A percentile compares a stretch with the other conserved stretches of the same genome.
Conservation (phyloP, 1,284 basidiomycete species). For the Omphalotus olearius region DNA sequence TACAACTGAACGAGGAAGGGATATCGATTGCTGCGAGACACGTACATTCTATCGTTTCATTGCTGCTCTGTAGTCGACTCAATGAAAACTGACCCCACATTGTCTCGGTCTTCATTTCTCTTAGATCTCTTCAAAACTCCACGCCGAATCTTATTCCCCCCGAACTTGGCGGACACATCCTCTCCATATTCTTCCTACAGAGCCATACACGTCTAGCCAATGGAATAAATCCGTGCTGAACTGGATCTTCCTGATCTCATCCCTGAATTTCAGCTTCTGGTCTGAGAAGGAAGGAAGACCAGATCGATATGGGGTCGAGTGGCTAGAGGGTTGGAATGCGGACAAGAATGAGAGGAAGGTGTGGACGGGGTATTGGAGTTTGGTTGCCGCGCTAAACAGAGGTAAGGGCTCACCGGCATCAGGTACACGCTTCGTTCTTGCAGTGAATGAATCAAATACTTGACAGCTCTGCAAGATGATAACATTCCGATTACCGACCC, state of each 20-base stretch:
- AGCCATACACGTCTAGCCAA: constrained; percentile 49
- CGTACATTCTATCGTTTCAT: constrained; percentile 28
- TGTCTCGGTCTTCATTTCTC: constrained; percentile 6
- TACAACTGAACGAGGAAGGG: constrained; percentile 51
- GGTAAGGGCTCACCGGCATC: constrained; percentile 40
- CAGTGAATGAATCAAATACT: constrained; percentile 3
- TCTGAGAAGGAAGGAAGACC: constrained; percentile 55
- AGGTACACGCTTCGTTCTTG: neutral
- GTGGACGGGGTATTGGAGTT: constrained; percentile 79
- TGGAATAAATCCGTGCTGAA: constrained; percentile 58
- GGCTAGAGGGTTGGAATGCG: constrained; percentile 63
- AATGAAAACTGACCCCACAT: constrained; percentile 5
- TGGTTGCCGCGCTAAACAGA: constrained; percentile 73
- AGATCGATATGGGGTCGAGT: constrained; percentile 69
- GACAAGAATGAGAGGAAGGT: constrained; percentile 36
- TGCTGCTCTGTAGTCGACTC: neutral
- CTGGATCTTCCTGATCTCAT: constrained; percentile 83
- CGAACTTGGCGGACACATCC: constrained; percentile 76
- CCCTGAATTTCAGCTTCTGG: constrained; percentile 87
- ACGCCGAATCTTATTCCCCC: constrained; percentile 63
- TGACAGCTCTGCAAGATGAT: constrained; percentile 49
- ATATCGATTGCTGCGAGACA: constrained; percentile 57
- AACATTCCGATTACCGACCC: constrained; percentile 74
- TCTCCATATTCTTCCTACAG: constrained; percentile 65
- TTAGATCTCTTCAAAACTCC: constrained; percentile 58